Percentiles rank a stretch among this genome's conserved stretches.
phyloP scores from a whole-genome alignment of 2,329 filamentous ascomycete genomes.

The Beauveria varroae region DNA sequence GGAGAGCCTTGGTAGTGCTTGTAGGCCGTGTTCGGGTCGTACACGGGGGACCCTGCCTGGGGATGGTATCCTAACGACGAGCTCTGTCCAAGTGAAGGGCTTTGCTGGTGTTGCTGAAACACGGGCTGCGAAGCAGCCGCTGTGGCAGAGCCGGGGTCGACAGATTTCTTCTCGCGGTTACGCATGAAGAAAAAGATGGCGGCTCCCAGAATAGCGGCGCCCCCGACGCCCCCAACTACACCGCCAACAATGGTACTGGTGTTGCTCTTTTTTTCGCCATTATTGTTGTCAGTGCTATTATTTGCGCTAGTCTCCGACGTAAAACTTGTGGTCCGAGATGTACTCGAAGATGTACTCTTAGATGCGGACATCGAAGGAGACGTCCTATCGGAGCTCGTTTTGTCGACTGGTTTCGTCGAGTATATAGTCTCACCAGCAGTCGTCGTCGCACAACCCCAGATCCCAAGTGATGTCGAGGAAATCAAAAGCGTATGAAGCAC shows the following conservation, averaged over 20 bases:
- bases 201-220: background rate
- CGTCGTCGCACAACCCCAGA: background rate
- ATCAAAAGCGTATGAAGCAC: background rate
- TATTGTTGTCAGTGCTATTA: background rate
- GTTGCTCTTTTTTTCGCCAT: background rate
- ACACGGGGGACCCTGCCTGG: background rate
- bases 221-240: slow-evolving; percentile 3
- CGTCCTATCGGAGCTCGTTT: background rate
- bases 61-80: background rate
- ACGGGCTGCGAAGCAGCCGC: background rate
- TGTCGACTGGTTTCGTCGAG: background rate
- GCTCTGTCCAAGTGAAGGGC: background rate
- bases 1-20: background rate
- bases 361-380: background rate
- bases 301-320: background rate
- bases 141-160: background rate
- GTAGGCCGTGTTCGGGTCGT: slow-evolving; percentile 4
- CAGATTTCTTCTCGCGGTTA: background rate
- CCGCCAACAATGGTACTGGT: slow-evolving; percentile 6
- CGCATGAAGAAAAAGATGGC: slow-evolving; percentile 8
- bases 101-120: background rate
- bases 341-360: background rate
- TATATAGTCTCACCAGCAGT: background rate
- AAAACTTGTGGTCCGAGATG: background rate
- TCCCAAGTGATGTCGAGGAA: background rate